These are phyloP conservation scores for Isatis tinctoria DNA, from an alignment of 345 rosid species.

Conservation along the genomic window DNA sequence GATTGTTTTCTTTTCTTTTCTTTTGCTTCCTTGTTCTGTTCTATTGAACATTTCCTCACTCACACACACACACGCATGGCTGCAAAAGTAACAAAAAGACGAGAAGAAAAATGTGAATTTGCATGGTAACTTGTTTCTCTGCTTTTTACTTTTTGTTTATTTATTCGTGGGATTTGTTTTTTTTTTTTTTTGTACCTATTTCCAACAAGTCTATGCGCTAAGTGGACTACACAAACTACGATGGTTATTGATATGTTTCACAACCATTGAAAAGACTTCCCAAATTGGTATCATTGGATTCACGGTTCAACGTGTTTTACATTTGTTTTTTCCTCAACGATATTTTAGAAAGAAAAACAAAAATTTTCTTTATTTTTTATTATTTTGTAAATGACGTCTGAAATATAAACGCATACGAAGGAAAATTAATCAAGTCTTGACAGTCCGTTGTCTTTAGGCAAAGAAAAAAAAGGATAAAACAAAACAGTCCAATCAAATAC, in stretches of 20 bases:
- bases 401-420: not conserved
- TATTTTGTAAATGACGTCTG: not conserved
- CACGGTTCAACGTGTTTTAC: not conserved
- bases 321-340: not conserved
- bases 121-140: conserved; percentile 31
- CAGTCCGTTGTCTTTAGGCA: too few relatives aligned
- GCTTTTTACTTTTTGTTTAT: not conserved
- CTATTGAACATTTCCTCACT: not conserved
- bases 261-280: not conserved
- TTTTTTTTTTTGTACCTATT: not conserved
- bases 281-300: not conserved
- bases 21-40: not conserved
- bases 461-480: too few relatives aligned
- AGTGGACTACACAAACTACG: not conserved
- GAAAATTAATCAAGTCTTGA: not conserved
- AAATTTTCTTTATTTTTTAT: not conserved
- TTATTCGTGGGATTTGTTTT: conserved; percentile 1
- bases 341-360: not conserved
- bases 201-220: not conserved
- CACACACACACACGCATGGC: conserved; percentile 20
- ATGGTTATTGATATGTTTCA: not conserved
- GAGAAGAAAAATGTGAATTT: conserved; percentile 3
- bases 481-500: not conserved
- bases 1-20: conserved; percentile 4
- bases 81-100: conserved; percentile 20